Evolutionary conservation across 139 green algal genomes (phyloP).

Genomic region (Volvox reticuliferus): DNA sequence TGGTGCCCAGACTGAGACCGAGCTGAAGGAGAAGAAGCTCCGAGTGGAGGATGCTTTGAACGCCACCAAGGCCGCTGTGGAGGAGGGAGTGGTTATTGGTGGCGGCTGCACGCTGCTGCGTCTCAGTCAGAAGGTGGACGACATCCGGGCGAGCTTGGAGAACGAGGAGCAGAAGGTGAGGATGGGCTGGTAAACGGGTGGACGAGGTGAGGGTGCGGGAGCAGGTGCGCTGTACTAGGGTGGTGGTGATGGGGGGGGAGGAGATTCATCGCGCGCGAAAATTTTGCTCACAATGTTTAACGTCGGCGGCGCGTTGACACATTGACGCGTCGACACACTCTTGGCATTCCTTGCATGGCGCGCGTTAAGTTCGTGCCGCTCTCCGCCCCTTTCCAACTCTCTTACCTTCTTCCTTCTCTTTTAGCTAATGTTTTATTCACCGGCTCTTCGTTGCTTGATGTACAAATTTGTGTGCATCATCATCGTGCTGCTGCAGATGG

Average conservation of each 20-base stretch:
- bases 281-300: too few species aligned
- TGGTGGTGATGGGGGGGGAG: background rate
- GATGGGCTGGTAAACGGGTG: background rate
- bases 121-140: conserved; percentile 88
- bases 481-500: conserved; percentile 80
- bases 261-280: too few species aligned
- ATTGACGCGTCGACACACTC: too few species aligned
- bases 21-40: conserved; percentile 99
- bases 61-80: conserved; percentile 98
- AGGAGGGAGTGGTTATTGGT: conserved; percentile 99
- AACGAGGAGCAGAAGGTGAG: conserved; percentile 79
- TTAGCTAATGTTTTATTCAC: too few species aligned
- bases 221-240: background rate
- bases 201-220: background rate
- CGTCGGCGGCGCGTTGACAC: too few species aligned
- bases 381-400: too few species aligned
- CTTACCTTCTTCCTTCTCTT: too few species aligned
- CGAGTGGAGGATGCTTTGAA: conserved; percentile 99
- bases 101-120: conserved; percentile 98
- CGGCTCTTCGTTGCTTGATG: too few species aligned
- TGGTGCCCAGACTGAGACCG: conserved; percentile 98
- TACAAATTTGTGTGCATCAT: too few species aligned
- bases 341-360: too few species aligned
- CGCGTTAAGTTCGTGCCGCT: too few species aligned
- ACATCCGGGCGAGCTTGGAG: conserved; percentile 83